A percentile compares a stretch with the other conserved stretches of the same genome.
These are phyloP conservation scores for Xylariaceae sp. DNA, from an alignment of 2,329 filamentous ascomycete genomes.

Conservation along the genomic window DNA sequence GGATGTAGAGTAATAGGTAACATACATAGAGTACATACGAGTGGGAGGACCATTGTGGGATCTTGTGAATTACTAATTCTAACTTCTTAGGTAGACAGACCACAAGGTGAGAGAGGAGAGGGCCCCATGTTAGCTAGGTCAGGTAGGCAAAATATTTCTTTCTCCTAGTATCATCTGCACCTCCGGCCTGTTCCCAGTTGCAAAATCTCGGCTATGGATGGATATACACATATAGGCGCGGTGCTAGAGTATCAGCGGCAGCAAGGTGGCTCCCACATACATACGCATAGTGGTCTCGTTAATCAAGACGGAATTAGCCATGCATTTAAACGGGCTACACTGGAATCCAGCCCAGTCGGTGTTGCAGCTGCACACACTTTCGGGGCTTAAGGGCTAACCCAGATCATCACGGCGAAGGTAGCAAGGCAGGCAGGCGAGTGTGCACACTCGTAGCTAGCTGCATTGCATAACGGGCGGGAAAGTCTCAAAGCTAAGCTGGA, in stretches of 20 bases:
- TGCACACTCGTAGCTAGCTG: slow-evolving; percentile 27
- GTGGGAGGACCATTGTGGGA: neutral
- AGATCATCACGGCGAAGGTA: slow-evolving; percentile 25
- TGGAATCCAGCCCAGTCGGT: neutral
- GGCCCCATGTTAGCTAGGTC: neutral
- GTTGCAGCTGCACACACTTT: slow-evolving; percentile 19
- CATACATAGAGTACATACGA: no score
- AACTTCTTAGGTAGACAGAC: neutral
- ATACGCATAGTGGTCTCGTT: neutral
- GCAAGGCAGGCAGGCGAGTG: slow-evolving; percentile 23
- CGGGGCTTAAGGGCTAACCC: slow-evolving; percentile 17
- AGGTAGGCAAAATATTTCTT: no score
- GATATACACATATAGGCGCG: no score
- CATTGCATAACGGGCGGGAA: slow-evolving; percentile 30
- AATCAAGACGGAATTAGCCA: neutral
- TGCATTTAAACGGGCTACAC: neutral
- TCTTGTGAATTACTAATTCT: neutral
- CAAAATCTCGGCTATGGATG: neutral
- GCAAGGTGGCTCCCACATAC: neutral
- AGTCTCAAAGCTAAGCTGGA: slow-evolving; percentile 26
- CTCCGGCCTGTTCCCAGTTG: neutral
- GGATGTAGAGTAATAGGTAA: no score
- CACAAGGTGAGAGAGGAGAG: neutral
- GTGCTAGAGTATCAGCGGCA: neutral
- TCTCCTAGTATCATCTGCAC: no score